Evolutionary conservation across 805 yeast genomes (phyloP).

Genomic region (Maudiozyma turicensis): DNA sequence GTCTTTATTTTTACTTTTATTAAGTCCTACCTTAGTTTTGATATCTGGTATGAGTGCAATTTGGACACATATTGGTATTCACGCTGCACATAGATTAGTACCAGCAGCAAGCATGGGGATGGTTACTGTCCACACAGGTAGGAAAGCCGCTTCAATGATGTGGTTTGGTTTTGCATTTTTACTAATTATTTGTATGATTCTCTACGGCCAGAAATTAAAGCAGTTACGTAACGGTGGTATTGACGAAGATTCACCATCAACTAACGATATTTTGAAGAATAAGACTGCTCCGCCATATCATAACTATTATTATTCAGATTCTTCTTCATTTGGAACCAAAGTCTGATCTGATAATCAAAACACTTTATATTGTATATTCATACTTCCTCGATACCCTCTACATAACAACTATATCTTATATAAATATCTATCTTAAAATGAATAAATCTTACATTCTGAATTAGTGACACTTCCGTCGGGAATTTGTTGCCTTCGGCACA

Average conservation of each 20-base stretch:
- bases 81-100: conserved; percentile 35
- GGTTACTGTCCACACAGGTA: conserved; percentile 37
- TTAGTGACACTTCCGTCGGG: too few species aligned
- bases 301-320: conserved; percentile 1
- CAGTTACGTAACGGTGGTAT: conserved; percentile 11
- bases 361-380: too few species aligned
- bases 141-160: conserved; percentile 45
- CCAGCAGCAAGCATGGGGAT: conserved; percentile 43
- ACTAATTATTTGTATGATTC: conserved; percentile 32
- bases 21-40: conserved; percentile 33
- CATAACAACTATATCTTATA: too few species aligned
- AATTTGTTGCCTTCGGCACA: too few species aligned
- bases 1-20: conserved; percentile 21
- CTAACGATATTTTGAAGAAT: neutral
- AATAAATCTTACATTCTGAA: too few species aligned
- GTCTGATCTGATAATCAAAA: neutral
- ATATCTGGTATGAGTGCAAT: conserved; percentile 60
- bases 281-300: neutral
- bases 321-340: conserved; percentile 1
- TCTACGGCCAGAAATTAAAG: conserved; percentile 29
- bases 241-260: neutral
- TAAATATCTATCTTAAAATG: too few species aligned
- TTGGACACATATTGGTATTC: conserved; percentile 50
- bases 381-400: too few species aligned
- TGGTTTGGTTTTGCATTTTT: conserved; percentile 52